phyloP scores from a whole-genome alignment of 2,329 filamentous ascomycete genomes.

The Drechslera avenae region DNA sequence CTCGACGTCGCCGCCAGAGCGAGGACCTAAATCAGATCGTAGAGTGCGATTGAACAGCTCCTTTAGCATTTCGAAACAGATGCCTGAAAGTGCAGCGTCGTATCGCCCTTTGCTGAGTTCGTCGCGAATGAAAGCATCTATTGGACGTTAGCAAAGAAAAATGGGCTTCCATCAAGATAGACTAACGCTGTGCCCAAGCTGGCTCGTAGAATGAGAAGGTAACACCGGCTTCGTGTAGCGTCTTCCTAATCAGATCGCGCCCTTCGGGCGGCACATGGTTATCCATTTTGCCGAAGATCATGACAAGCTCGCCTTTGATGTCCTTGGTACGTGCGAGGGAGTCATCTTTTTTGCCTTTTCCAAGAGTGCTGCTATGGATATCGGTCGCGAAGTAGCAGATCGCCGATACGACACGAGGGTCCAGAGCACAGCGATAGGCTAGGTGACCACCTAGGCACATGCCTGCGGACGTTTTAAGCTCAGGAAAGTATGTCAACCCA shows the following conservation, averaged over 20 bases:
- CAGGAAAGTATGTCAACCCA: constrained; percentile 38
- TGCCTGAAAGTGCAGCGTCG: constrained; percentile 81
- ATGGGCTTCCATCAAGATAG: background rate
- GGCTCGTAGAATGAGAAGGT: constrained; percentile 85
- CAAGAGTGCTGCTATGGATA: constrained; percentile 79
- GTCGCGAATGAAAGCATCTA: constrained; percentile 88
- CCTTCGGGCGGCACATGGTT: constrained; percentile 86
- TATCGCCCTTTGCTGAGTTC: constrained; percentile 94
- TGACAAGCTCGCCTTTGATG: constrained; percentile 78
- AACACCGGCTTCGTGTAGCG: constrained; percentile 75
- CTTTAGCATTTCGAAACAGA: constrained; percentile 88
- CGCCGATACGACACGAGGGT: constrained; percentile 74
- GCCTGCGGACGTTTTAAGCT: constrained; percentile 59
- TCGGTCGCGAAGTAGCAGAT: constrained; percentile 94
- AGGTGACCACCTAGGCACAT: constrained; percentile 96
- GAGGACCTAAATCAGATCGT: constrained; percentile 76
- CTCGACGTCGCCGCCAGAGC: constrained; percentile 64
- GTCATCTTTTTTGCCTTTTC: constrained; percentile 68
- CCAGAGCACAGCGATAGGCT: constrained; percentile 73
- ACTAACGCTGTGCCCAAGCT: constrained; percentile 83
- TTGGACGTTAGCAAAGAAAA: background rate
- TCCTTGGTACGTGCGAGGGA: constrained; percentile 64
- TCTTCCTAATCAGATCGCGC: constrained; percentile 80
- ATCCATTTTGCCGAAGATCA: constrained; percentile 92
- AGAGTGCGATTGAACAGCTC: constrained; percentile 82